Evolutionary conservation across 2,329 filamentous ascomycete species (phyloP), one percentile per base, ranked within the genome.

Genomic region (Alternaria arbusti): DNA sequence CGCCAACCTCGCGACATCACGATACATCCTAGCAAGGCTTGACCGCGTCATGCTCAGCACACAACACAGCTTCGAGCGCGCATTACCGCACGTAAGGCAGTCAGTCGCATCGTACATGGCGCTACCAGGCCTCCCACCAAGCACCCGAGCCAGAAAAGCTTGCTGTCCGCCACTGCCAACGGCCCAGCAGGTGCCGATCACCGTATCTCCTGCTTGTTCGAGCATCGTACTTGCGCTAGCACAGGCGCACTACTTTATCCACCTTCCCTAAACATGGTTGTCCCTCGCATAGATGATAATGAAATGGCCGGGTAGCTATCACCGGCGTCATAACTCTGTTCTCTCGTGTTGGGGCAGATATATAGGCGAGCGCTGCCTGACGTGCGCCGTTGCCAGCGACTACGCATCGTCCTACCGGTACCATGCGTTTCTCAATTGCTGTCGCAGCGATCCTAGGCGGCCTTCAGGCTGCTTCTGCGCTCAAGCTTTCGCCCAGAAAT

Each of bases 221-320:
- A 72, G 74, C 54, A 57, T 62, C 59, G 36, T 54, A 32, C 36
- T 46, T 52, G 50, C 49, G n/a, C 45, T 66, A 55, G 49, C 57
- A 59, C 57, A 46, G 65, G 51, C 57, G 62, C 55, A 57, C 61
- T 68, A 59, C 63, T 60, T 64, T 66, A 67, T 60, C 67, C 65
- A 75, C 74, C 73, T 77, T 73, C 74, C 73, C 46, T 46, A 75
- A 72, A 52, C 57, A 73, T 63, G 62, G 60, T 15, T 22, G 13
- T 60, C 52, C 15, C 58, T 50, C 56, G 55, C 57, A 30, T 46
- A 30, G 43, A 51, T 52, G 69, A 68, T 61, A 66, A 66, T 61
- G 62, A 28, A 28, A 9, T 28, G 26, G 23, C 57, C 51, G 36
- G 57, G 46, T 52, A 63, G 57, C 15, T 51, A 56, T 63, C 57